Evolutionary conservation across 2,329 filamentous ascomycete genomes (phyloP), one percentile per base, ranked within the genome.

Genomic region (Lachnellula subtilissima): DNA sequence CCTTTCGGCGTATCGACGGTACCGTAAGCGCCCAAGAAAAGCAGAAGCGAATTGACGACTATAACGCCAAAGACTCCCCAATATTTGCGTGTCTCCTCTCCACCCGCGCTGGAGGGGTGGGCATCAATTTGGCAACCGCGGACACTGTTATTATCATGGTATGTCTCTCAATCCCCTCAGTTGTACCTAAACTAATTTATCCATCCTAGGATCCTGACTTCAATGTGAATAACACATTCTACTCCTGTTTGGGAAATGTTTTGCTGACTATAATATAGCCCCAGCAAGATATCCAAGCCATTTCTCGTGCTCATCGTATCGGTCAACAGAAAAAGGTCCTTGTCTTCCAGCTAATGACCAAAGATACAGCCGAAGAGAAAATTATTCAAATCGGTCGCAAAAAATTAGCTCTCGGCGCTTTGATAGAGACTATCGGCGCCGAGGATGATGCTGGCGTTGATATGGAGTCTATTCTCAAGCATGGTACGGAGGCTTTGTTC

Each of bases 321-420:
- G 95, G 95, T 0, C 95, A 99, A 72, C 91, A 91, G 72, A 91
- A 94, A 63, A 97, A 95, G 65, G 94, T 99, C 0, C 79, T 99
- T 1, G 96, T 95, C 62, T 96, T 97, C 67, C 93, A 97, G 70
- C 76, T 99, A 0, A 91, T 96, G 78, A 97, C 91, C 1, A 88
- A 92, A 57, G 83, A 87, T 42, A 93, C 87, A 28, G 91, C 88
- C 0, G 94, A 99, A 70, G 94, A 99, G 73, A 92, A 93, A 69
- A 97, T 99, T 53, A 88, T 97, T 77, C 90, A 97, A 70, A 91
- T 96, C 64, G 94, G 94, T 5, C 88, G 91, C 65, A 95, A 90
- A 73, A 99, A 99, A 75, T 91, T 99, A 84, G 91, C 91, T 0
- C 81, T 99, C 0, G 94, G 99, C 71, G 89, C 94, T 1, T 81